Base-by-base conservation (phyloP, 1,284 basidiomycete species). In the Xanthoconium separans region DNA sequence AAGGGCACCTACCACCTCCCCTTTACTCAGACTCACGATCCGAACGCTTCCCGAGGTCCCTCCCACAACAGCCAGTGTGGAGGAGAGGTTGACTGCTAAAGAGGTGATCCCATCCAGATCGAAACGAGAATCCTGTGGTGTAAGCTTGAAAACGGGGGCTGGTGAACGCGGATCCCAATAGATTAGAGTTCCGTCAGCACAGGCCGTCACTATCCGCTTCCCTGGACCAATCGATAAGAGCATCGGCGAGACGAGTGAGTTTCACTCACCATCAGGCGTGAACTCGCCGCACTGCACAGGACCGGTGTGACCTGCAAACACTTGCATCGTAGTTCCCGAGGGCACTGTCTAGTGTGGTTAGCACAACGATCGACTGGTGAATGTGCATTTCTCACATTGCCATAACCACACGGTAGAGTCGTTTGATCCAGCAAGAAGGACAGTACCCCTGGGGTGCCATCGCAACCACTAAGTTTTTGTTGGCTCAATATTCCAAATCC, bases 391-490 rank as follows among this genome's bases (percentile, higher is more conserved):
- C 82, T 61, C 71, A 95, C 95, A 75, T 75, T 97, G 92, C 95
- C 95, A 99, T 65, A 99, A 78, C 96, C 96, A 99, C n/a, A 96
- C 86, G 5, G 91, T 97, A 5, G 90, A 84, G 71, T 99, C 96
- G 60, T 96, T 93, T 18, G 92, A 91, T 36, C 96, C 96, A 0
- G 93, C 95, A 4, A 96, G 81, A 0, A 99, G 79, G 4, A 98
- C 90, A 45, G 78, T 77, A 15, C 95, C 97, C 70, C 89, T 95
- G 1, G 97, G 96, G 75, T 99, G 97, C 96, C 96, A 99, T 74
- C 85, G 79, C 48, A 99, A 70, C 85, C 94, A 98, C 93, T 96
- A 39, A 42, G 6, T 37, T 31, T 40, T 10, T 22, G 33, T 59
- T 6, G 12, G 49, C 29, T 31, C 22, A 22, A 13, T 27, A 45